Evolutionary conservation across 768 basidiomycete species (phyloP), one percentile per base, ranked within the genome.

Genomic region (Calocera cornea): DNA sequence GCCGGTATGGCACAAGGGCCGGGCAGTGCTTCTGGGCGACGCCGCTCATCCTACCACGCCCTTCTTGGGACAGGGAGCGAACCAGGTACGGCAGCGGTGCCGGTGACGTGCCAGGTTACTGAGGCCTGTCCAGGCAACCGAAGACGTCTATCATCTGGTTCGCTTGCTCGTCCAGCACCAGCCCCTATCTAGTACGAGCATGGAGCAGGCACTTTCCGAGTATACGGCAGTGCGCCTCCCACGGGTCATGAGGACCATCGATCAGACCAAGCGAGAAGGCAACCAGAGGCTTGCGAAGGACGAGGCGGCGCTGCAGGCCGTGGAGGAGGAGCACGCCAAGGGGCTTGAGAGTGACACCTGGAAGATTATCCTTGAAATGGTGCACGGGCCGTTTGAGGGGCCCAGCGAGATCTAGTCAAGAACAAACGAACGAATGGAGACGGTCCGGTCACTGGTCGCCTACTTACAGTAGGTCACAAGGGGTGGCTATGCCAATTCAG

Each of bases 11-110:
- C 76, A 80, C 69, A 74, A 76, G 40, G 79, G 78, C 27, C 75
- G 80, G 11, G 77, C 80, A 8, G 75, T 79, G 10, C 75, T 82
- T 34, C 73, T 81, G 12, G 80, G 81, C 5, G 81, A 81, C 70
- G 80, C 80, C 5, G 81, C 80, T 1, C 80, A 81, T 70, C 80
- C 80, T 1, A 80, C 80, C 2, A 80, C 78, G 68, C 80, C 81
- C 0, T 47, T 47, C 44, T 75, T 81, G 17, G 80, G 80, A 1
- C 80, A 81, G 73, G 80, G 80, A 31, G 80, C 80, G 14, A 80
- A 80, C 70, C 79, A 80, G 70, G 78, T 80, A 1, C 77, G 79
- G 40, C 10, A 41, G 40, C 19, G 40, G 40, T 41, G 11, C 19
- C 10, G n/a, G n/a, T 41, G 19, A 10, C 19, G 40, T 41, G 40